Evolutionary conservation across 148 eudicot genomes (phyloP).

Genomic region (Arbutus unedo): DNA sequence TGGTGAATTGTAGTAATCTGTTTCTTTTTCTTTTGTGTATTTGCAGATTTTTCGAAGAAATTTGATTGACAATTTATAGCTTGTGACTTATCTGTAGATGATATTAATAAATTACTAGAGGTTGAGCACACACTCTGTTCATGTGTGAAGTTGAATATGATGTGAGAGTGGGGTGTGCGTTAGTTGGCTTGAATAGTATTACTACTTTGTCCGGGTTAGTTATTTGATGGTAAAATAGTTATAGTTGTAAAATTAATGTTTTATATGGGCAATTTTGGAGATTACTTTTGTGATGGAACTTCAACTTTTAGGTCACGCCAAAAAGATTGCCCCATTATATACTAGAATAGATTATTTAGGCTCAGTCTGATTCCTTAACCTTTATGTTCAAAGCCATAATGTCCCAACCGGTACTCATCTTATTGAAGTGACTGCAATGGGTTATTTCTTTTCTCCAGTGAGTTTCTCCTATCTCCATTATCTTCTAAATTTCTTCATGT

Average conservation of each 20-base stretch:
- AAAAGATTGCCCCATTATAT: no score
- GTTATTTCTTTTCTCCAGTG: conserved; percentile 94
- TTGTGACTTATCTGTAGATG: background rate
- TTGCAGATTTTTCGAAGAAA: background rate
- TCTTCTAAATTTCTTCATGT: background rate
- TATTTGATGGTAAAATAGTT: no score
- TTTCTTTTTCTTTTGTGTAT: background rate
- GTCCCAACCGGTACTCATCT: conserved; percentile 97
- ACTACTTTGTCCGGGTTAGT: no score
- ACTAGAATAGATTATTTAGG: background rate
- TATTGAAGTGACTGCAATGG: conserved; percentile 82
- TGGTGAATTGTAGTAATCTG: background rate
- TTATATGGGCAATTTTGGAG: no score
- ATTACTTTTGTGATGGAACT: no score
- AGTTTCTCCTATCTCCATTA: conserved; percentile 20
- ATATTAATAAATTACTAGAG: background rate
- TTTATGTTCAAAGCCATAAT: conserved; percentile 57
- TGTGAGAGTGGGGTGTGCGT: no score
- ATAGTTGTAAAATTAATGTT: no score
- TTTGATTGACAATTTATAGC: background rate
- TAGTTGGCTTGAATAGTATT: no score
- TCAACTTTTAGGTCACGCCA: no score
- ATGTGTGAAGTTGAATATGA: no score
- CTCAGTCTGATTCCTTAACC: conserved; percentile 44
- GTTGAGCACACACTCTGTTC: no score